Evolutionary conservation across 2,329 filamentous ascomycete species (phyloP), one percentile per base, ranked within the genome.

Genomic region (Exophiala spinifera): DNA sequence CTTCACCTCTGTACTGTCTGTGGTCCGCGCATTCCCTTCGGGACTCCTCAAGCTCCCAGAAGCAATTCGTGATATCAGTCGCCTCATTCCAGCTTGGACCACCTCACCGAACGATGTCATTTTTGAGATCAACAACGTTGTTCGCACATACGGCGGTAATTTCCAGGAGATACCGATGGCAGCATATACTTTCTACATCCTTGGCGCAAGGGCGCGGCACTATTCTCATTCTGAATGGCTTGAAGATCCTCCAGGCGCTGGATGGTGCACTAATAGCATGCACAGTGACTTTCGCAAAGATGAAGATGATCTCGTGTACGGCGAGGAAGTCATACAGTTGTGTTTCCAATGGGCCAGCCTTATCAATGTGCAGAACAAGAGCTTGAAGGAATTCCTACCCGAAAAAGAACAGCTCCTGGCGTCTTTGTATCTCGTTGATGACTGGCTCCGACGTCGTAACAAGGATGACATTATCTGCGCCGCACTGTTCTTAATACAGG

Each of bases 151-250:
- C 17, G 36, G 34, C 4, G 47, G 47, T 4, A 17, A 34, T 8
- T 49, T 49, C 21, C 47, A 21, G 7, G 28, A 33, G 7, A 34
- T 36, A 11, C 36, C 47, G 6, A 49, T 20, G 15, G 47, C 33
- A 1, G 47, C 33, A 4, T 49, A 49, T 42, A n/a, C 34, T 14
- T 49, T 49, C 47, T 42, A 49, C 19, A 28, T 40, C 14, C 20
- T 40, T n/a, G 36, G 47, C 14, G 47, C 34, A 2, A 21, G 47
- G 17, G 34, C 36, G n/a, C 49, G 54, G 19, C 54, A 47, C 36
- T 45, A 43, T 28, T 53, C 37, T 2, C 31, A 15, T 43, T 53
- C 54, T 46, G 53, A 49, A 45, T 57, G 54, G 33, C 49, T 51
- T 31, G 53, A 43, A 21, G 43, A 25, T 36, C 21, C 40, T 2